A percentile compares a stretch with the other conserved stretches of the same genome.
These are phyloP conservation scores for Colletotrichum shisoi DNA, from an alignment of 2,329 filamentous ascomycete species.

Conservation along the genomic window DNA sequence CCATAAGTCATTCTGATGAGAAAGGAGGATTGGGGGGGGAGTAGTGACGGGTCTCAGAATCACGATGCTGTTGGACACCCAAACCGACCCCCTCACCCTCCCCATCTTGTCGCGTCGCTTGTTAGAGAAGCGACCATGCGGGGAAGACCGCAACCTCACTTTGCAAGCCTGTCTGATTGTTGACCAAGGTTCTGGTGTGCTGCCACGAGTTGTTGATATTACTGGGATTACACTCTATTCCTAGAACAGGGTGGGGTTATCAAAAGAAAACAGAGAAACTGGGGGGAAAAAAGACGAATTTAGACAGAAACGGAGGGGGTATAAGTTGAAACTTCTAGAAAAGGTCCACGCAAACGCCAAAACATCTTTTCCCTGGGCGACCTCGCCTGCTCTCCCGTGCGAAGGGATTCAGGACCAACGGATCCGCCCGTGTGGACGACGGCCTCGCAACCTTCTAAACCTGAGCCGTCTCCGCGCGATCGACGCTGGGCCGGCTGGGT, in stretches of 20 bases:
- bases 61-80: no score
- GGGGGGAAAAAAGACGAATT: no score
- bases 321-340: constrained; percentile 25
- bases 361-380: background rate
- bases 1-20: no score
- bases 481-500: constrained; percentile 20
- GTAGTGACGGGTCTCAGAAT: no score
- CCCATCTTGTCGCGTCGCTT: no score
- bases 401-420: constrained; percentile 2
- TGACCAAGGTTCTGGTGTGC: background rate
- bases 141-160: background rate
- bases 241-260: background rate
- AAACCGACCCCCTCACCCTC: no score
- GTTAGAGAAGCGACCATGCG: no score
- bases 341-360: constrained; percentile 19
- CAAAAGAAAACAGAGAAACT: background rate
- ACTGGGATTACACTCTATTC: background rate
- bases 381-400: background rate
- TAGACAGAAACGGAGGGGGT: constrained; percentile 17
- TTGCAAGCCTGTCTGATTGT: background rate
- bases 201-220: background rate
- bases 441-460: constrained; percentile 10
- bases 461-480: constrained; percentile 17
- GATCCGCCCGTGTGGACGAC: constrained; percentile 1
- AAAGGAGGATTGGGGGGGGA: no score